phyloP scores from a whole-genome alignment of 1,284 basidiomycete species.

The Entoloma clypeatum region DNA sequence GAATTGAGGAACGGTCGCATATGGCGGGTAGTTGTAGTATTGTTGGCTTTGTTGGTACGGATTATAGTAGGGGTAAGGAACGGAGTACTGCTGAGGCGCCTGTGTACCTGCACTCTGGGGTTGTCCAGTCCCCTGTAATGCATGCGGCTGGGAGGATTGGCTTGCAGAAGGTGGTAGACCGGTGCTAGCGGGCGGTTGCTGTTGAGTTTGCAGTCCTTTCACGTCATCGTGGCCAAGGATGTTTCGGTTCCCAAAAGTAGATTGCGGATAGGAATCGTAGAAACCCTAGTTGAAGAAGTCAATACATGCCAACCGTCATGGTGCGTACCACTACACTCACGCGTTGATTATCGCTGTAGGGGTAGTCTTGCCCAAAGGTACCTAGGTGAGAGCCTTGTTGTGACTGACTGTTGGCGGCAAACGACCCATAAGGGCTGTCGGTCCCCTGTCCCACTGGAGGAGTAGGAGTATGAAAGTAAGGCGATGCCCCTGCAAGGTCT shows the following conservation, averaged over 20 bases:
- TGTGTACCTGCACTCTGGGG: conserved; percentile 55
- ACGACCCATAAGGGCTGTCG: conserved; percentile 61
- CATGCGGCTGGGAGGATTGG: conserved; percentile 54
- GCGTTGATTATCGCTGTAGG: conserved; percentile 60
- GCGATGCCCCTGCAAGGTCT: conserved; percentile 43
- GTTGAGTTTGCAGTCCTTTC: conserved; percentile 60
- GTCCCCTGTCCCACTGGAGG: conserved; percentile 65
- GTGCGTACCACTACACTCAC: conserved; percentile 36
- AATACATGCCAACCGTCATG: conserved; percentile 16
- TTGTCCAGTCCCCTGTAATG: conserved; percentile 41
- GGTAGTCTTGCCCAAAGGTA: conserved; percentile 61
- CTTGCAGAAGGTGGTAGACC: conserved; percentile 48
- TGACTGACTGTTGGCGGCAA: conserved; percentile 41
- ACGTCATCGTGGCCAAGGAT: conserved; percentile 68
- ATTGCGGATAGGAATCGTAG: conserved; percentile 69
- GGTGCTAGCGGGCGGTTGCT: conserved; percentile 43
- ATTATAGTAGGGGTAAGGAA: conserved; percentile 62
- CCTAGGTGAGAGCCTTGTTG: conserved; percentile 55
- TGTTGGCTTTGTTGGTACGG: conserved; percentile 73
- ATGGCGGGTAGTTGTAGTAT: conserved; percentile 71
- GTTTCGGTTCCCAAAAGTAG: conserved; percentile 56
- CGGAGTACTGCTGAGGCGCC: conserved; percentile 60
- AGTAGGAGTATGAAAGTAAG: conserved; percentile 73
- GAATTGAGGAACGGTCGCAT: conserved; percentile 63
- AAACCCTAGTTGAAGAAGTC: conserved; percentile 47